phyloP scores from a whole-genome alignment of 1,284 basidiomycete species.

The Blastosporella zonata region DNA sequence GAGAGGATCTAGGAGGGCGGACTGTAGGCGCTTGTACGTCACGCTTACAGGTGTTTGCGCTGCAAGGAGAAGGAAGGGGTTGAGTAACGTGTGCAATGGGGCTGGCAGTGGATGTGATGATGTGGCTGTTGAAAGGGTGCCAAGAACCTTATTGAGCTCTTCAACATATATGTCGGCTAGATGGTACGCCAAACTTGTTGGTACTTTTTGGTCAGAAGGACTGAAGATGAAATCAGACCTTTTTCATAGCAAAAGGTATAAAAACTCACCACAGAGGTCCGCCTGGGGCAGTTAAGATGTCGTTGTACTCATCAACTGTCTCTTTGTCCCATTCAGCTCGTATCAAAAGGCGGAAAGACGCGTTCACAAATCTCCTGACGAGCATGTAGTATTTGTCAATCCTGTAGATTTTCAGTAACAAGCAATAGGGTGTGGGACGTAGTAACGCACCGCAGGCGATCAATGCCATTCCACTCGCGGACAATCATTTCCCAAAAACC shows the following conservation, averaged over 20 bases:
- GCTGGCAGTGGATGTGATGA: slow-evolving; percentile 36
- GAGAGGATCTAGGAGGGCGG: slow-evolving; percentile 64
- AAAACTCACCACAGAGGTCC: slow-evolving; percentile 76
- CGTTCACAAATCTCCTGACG: slow-evolving; percentile 84
- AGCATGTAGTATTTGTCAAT: slow-evolving; percentile 98
- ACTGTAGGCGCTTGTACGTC: slow-evolving; percentile 69
- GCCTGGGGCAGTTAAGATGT: slow-evolving; percentile 57
- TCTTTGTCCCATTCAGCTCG: slow-evolving; percentile 65
- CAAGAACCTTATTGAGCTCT: slow-evolving; percentile 79
- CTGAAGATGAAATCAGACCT: slow-evolving; percentile 36
- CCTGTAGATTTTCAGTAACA: slow-evolving; percentile 39
- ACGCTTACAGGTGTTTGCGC: slow-evolving; percentile 59
- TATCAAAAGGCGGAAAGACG: slow-evolving; percentile 78
- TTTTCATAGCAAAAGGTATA: neutral
- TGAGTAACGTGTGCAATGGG: slow-evolving; percentile 59
- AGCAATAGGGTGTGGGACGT: neutral
- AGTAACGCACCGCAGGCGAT: slow-evolving; percentile 71
- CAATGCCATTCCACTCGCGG: slow-evolving; percentile 91
- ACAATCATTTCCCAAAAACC: slow-evolving; percentile 92
- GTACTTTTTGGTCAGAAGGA: slow-evolving; percentile 70
- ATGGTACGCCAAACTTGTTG: slow-evolving; percentile 81
- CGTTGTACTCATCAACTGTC: slow-evolving; percentile 60
- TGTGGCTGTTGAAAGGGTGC: slow-evolving; percentile 20
- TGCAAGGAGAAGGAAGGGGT: slow-evolving; percentile 69
- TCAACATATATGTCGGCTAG: slow-evolving; percentile 88